Percentiles rank a stretch among this genome's conserved stretches.
phyloP scores from a whole-genome alignment of 768 basidiomycete genomes.

The Symmetrospora coprosmae region DNA sequence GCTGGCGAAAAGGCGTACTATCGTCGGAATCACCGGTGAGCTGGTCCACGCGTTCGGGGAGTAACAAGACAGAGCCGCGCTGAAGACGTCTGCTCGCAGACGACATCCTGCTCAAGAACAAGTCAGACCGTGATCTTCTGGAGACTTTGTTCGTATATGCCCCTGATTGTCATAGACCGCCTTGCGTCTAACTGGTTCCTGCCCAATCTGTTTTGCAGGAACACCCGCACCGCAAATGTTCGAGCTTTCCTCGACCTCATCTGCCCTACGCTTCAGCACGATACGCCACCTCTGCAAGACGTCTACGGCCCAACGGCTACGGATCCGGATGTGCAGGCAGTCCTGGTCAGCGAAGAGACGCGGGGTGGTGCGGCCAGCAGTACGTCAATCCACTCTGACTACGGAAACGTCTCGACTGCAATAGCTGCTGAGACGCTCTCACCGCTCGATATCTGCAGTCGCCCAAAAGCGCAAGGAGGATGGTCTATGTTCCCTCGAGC shows the following conservation, averaged over 20 bases:
- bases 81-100: slow-evolving; percentile 40
- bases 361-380: slow-evolving; percentile 49
- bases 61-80: too few species aligned
- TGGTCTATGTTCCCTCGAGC: slow-evolving; percentile 3
- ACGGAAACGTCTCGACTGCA: too few species aligned
- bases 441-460: slow-evolving; percentile 44
- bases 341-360: slow-evolving; percentile 86
- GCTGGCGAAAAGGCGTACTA: slow-evolving; percentile 62
- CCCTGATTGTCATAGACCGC: background rate
- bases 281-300: slow-evolving; percentile 47
- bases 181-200: too few species aligned
- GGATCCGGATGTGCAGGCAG: slow-evolving; percentile 75
- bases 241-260: slow-evolving; percentile 59
- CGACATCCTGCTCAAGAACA: slow-evolving; percentile 55
- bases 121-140: slow-evolving; percentile 54
- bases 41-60: too few species aligned
- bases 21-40: slow-evolving; percentile 76
- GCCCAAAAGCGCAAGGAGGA: slow-evolving; percentile 35
- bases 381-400: too few species aligned
- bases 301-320: slow-evolving; percentile 81
- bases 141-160: slow-evolving; percentile 44
- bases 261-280: slow-evolving; percentile 50
- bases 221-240: slow-evolving; percentile 47
- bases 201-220: background rate
- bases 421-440: too few species aligned